Evolutionary conservation across 768 basidiomycete genomes (phyloP).

Genomic region (Calvatia gigantea): DNA sequence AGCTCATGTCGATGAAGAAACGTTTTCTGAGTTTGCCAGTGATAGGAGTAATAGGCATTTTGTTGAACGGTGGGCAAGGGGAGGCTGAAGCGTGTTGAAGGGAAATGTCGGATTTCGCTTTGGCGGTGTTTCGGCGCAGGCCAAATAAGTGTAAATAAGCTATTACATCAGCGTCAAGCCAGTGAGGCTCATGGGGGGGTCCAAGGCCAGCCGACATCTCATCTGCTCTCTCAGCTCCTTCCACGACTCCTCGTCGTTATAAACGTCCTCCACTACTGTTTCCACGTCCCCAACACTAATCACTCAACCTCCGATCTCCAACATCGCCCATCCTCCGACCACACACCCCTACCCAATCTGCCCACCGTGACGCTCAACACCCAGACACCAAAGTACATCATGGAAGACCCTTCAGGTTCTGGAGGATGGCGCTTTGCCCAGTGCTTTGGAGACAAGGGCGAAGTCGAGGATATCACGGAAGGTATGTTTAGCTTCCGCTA

Average conservation of each 20-base stretch:
- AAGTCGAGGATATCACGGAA: slow-evolving; percentile 99
- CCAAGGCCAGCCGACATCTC: background rate
- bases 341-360: slow-evolving; percentile 17
- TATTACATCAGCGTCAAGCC: slow-evolving; percentile 22
- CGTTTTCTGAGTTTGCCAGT: slow-evolving; percentile 92
- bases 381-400: slow-evolving; percentile 30
- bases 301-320: slow-evolving; percentile 5
- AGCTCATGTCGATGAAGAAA: slow-evolving; percentile 81
- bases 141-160: slow-evolving; percentile 17
- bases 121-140: background rate
- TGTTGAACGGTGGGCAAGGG: slow-evolving; percentile 19
- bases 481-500: slow-evolving; percentile 48
- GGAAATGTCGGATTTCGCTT: slow-evolving; percentile 32
- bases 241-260: slow-evolving; percentile 23
- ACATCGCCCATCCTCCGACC: slow-evolving; percentile 7
- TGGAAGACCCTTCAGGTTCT: slow-evolving; percentile 86
- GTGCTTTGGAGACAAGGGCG: slow-evolving; percentile 99
- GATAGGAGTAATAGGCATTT: slow-evolving; percentile 87
- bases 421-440: slow-evolving; percentile 99
- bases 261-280: slow-evolving; percentile 17
- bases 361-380: slow-evolving; percentile 18
- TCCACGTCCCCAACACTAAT: slow-evolving; percentile 17
- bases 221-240: slow-evolving; percentile 21
- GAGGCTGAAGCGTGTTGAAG: slow-evolving; percentile 28
- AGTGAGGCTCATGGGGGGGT: background rate